Percentiles rank a stretch among this genome's conserved stretches.
Conservation (phyloP, 345 rosid species). For the Noccaea bulbosa region DNA sequence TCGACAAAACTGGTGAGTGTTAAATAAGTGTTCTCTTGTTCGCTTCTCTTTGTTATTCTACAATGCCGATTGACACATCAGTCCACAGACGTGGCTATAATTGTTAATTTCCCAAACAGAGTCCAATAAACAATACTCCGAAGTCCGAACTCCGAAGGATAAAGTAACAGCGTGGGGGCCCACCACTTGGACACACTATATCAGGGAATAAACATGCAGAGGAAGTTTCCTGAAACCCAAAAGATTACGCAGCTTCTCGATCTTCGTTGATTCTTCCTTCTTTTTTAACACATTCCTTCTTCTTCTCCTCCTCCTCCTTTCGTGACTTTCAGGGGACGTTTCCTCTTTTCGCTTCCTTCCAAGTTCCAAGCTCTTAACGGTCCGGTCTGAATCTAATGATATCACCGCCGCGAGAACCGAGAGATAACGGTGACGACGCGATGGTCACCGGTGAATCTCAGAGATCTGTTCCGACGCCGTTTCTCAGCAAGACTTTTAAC, state of each 20-base stretch:
- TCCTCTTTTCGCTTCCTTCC: background rate
- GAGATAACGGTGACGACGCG: slow-evolving; percentile 35
- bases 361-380: background rate
- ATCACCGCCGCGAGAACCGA: slow-evolving; percentile 34
- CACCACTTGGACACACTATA: slow-evolving; percentile 34
- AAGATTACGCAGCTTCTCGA: slow-evolving; percentile 51
- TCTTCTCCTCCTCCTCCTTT: background rate
- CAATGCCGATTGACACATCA: slow-evolving; percentile 16
- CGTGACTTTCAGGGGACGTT: slow-evolving; percentile 20
- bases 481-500: slow-evolving; percentile 76
- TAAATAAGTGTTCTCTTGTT: too few species aligned
- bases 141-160: too few species aligned
- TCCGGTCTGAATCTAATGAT: slow-evolving; percentile 20
- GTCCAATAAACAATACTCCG: slow-evolving; percentile 17
- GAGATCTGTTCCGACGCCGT: slow-evolving; percentile 79
- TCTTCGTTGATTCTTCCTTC: slow-evolving; percentile 6
- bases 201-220: slow-evolving; percentile 26
- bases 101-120: background rate
- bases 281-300: background rate
- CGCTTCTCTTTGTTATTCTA: background rate
- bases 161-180: background rate
- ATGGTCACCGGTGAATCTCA: slow-evolving; percentile 52
- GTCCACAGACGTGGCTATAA: background rate
- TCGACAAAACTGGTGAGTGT: too few species aligned
- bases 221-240: slow-evolving; percentile 63